Evolutionary conservation across 2,329 filamentous ascomycete genomes (phyloP).

Genomic region (Epichloe gansuensis): DNA sequence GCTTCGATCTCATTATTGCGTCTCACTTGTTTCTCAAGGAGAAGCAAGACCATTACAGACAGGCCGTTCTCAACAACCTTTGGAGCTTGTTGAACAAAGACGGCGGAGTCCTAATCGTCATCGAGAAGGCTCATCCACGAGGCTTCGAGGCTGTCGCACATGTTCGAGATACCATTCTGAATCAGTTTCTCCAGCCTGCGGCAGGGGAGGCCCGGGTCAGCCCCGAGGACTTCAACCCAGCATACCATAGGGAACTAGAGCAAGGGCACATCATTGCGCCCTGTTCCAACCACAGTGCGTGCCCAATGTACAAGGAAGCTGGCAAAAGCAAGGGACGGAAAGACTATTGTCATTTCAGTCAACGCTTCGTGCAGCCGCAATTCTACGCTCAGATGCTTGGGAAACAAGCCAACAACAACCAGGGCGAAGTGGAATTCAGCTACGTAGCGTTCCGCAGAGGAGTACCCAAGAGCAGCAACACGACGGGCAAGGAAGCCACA

Average conservation of each 20-base stretch:
- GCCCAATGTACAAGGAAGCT: constrained; percentile 72
- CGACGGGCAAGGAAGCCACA: constrained; percentile 43
- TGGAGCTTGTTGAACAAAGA: constrained; percentile 77
- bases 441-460: constrained; percentile 81
- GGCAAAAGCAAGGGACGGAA: constrained; percentile 63
- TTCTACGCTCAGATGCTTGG: constrained; percentile 70
- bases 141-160: constrained; percentile 88
- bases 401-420: constrained; percentile 62
- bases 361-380: constrained; percentile 72
- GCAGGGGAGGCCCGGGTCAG: constrained; percentile 21
- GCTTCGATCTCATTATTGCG: constrained; percentile 81
- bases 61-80: constrained; percentile 70
- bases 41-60: constrained; percentile 63
- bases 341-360: constrained; percentile 82
- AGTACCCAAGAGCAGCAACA: constrained; percentile 21
- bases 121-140: constrained; percentile 83
- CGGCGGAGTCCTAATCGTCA: constrained; percentile 72
- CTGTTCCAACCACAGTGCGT: constrained; percentile 80
- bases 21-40: constrained; percentile 70
- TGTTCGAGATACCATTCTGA: constrained; percentile 65
- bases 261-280: constrained; percentile 54
- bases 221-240: constrained; percentile 27
- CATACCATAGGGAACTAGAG: constrained; percentile 34
- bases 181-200: constrained; percentile 52
- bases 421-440: constrained; percentile 84